phyloP scores from a whole-genome alignment of 202 grass and related monocot genomes.

The Bolboschoenoplectus hybrid region DNA sequence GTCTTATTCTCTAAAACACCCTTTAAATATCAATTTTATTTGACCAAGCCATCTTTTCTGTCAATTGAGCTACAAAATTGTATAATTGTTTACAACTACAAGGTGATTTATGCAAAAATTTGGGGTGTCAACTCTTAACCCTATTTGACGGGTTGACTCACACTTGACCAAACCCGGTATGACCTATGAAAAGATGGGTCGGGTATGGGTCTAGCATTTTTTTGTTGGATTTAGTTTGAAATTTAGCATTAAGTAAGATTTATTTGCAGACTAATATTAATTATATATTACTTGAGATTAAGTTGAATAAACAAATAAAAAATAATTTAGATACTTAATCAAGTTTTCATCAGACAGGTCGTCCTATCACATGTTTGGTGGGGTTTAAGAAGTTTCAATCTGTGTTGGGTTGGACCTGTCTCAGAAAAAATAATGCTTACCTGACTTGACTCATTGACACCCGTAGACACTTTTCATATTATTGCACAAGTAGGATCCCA shows the following conservation, averaged over 20 bases:
- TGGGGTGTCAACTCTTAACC: neutral
- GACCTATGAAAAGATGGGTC: neutral
- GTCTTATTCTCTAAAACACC: neutral
- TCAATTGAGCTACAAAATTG: neutral
- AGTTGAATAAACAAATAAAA: neutral
- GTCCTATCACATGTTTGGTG: no score
- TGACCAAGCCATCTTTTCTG: neutral
- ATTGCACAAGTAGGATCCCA: neutral
- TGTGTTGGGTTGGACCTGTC: neutral
- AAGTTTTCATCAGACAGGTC: neutral
- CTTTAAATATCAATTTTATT: neutral
- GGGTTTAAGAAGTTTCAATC: neutral
- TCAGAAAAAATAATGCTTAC: neutral
- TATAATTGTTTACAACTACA: neutral
- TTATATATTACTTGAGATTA: neutral
- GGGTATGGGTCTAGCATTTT: neutral
- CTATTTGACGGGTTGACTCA: neutral
- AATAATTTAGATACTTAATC: neutral
- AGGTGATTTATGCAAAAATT: constrained; percentile 4
- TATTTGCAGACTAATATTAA: neutral
- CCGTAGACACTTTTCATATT: neutral
- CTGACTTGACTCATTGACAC: no score
- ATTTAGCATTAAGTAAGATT: neutral
- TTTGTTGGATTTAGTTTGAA: neutral
- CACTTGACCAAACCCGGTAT: neutral